Evolutionary conservation across 345 rosid species (phyloP).

Genomic region (Brassica juncea): DNA sequence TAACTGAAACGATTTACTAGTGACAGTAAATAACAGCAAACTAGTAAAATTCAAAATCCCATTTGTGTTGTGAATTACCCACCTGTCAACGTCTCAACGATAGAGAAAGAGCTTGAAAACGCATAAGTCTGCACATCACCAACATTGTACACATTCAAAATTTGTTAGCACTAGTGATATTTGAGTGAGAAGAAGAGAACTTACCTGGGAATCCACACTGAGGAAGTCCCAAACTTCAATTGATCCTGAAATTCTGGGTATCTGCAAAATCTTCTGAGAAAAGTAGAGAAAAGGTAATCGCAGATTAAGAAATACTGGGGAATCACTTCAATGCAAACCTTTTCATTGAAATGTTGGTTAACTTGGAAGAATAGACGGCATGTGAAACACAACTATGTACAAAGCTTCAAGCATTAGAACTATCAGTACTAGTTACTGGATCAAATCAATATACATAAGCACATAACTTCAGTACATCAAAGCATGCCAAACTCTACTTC

Average conservation of each 20-base stretch:
- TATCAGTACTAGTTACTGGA: constrained; percentile 17
- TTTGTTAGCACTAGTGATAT: constrained; percentile 7
- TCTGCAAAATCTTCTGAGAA: constrained; percentile 82
- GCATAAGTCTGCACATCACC: constrained; percentile 77
- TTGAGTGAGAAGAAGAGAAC: constrained; percentile 23
- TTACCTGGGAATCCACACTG: constrained; percentile 98
- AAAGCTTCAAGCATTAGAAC: constrained; percentile 23
- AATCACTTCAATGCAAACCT: constrained; percentile 24
- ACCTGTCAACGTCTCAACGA: constrained; percentile 91
- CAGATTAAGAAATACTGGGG: constrained; percentile 19
- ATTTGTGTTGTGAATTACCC: constrained; percentile 30
- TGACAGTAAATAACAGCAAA: constrained; percentile 15
- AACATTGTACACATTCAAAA: constrained; percentile 22
- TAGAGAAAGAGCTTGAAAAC: constrained; percentile 93
- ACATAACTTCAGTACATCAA: constrained; percentile 12
- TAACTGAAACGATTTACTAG: constrained; percentile 42
- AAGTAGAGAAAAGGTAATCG: constrained; percentile 22
- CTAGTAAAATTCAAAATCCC: neutral
- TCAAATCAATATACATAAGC: neutral
- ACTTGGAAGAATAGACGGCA: constrained; percentile 8
- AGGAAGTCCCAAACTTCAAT: constrained; percentile 99
- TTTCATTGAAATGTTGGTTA: constrained; percentile 15
- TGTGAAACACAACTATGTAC: constrained; percentile 12
- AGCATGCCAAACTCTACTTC: constrained; percentile 20
- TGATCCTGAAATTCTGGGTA: constrained; percentile 89